These are phyloP conservation scores for Eucalyptus caleyi DNA, from an alignment of 345 rosid species.

Conservation along the genomic window DNA sequence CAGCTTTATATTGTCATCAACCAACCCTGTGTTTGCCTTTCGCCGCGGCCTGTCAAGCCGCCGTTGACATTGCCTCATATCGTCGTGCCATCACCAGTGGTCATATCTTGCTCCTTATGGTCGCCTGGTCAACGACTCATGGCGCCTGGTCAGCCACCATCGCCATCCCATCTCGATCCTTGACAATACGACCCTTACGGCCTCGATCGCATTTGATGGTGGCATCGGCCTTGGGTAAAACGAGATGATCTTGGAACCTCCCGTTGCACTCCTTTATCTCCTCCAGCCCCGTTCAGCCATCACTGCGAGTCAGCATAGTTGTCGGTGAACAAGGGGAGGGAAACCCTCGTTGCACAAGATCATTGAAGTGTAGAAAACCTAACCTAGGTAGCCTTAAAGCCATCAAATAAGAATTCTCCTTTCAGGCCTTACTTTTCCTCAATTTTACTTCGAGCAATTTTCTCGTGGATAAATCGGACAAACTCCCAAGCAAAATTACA, in stretches of 20 bases:
- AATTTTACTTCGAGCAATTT: background rate
- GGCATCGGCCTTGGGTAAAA: background rate
- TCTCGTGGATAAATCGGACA: background rate
- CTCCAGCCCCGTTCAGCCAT: background rate
- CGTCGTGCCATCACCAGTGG: background rate
- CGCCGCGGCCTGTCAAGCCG: background rate
- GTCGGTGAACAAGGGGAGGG: background rate
- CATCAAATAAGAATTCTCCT: background rate
- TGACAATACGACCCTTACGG: background rate
- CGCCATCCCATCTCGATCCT: background rate
- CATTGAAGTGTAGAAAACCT: background rate
- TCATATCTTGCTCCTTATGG: background rate
- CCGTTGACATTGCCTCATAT: background rate
- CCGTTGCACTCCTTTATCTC: background rate
- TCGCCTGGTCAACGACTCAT: background rate
- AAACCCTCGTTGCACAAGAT: background rate
- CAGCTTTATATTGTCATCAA: too few relatives aligned
- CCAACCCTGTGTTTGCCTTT: fast-evolving
- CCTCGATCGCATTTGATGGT: background rate
- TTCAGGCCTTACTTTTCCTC: background rate
- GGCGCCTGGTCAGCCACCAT: background rate
- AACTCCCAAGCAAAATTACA: background rate
- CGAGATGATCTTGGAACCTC: background rate
- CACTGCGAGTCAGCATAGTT: background rate
- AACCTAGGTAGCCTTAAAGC: background rate